These are phyloP conservation scores for Tephrocybe sp. DNA, from an alignment of 768 basidiomycete genomes.

Conservation along the genomic window DNA sequence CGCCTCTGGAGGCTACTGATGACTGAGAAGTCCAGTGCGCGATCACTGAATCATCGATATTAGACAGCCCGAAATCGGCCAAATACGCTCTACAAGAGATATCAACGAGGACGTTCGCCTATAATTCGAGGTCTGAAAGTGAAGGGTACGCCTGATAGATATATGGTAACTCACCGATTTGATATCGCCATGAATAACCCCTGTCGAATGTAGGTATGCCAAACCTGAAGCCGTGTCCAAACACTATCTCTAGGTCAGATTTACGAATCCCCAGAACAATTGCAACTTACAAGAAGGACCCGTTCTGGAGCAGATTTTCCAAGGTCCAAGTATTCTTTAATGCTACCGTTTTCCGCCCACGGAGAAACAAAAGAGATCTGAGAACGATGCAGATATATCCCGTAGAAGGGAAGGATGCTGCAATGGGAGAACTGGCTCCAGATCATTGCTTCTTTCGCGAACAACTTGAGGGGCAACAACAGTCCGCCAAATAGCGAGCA, in stretches of 20 bases:
- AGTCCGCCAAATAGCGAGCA: neutral
- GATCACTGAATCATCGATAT: conserved; percentile 17
- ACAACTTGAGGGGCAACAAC: neutral
- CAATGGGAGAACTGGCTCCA: conserved; percentile 29
- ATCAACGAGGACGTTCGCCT: conserved; percentile 26
- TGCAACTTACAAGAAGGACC: neutral
- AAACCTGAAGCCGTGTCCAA: conserved; percentile 24
- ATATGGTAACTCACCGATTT: conserved; percentile 19
- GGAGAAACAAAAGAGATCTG: conserved; percentile 32
- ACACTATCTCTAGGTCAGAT: neutral
- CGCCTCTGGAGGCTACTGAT: conserved; percentile 12
- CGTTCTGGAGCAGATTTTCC: conserved; percentile 20
- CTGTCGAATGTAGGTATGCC: conserved; percentile 21
- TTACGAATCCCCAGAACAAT: neutral
- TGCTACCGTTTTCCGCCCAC: conserved; percentile 17
- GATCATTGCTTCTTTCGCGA: conserved; percentile 9
- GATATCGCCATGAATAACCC: conserved; percentile 28
- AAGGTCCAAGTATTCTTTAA: conserved; percentile 25
- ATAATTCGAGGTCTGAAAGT: neutral
- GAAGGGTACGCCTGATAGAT: neutral
- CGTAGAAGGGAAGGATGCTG: conserved; percentile 29
- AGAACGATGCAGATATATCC: conserved; percentile 19
- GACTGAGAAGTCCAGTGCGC: conserved; percentile 7
- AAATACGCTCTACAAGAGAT: conserved; percentile 20
- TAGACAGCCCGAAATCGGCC: conserved; percentile 26